Evolutionary conservation across 352 stramenopile species (phyloP).

Genomic region (Phytophthora europaea): DNA sequence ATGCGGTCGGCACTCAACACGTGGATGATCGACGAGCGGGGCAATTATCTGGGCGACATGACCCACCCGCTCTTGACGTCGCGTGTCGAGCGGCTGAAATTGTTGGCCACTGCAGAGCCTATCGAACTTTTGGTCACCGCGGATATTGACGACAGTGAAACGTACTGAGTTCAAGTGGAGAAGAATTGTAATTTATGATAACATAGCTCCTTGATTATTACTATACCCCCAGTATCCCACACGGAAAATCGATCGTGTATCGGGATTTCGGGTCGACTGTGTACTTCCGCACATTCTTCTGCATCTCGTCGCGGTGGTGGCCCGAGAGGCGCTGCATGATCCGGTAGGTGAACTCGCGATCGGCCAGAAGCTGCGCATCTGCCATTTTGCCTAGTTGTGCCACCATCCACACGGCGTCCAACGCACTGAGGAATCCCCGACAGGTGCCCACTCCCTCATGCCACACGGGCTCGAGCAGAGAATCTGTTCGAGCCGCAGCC

Average conservation of each 20-base stretch:
- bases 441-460: neutral
- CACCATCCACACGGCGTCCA: neutral
- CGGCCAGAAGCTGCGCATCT: neutral
- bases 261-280: neutral
- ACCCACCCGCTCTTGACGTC: constrained; percentile 81
- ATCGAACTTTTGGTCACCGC: constrained; percentile 18
- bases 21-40: constrained; percentile 78
- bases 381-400: neutral
- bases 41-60: constrained; percentile 87
- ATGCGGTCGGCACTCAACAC: constrained; percentile 67
- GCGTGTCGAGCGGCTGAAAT: constrained; percentile 73
- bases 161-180: constrained; percentile 5
- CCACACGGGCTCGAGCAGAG: neutral
- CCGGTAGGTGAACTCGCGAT: neutral
- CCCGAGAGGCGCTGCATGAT: neutral
- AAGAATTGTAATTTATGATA: neutral
- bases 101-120: constrained; percentile 41
- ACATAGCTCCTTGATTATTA: neutral
- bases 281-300: constrained; percentile 2
- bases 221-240: neutral
- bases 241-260: neutral
- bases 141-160: constrained; percentile 22
- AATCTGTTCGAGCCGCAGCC: neutral
- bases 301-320: neutral
- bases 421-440: neutral